Percentiles rank a stretch among this genome's conserved stretches.
phyloP scores from a whole-genome alignment of 495 filamentous ascomycete genomes.

The Xylaria venustula region DNA sequence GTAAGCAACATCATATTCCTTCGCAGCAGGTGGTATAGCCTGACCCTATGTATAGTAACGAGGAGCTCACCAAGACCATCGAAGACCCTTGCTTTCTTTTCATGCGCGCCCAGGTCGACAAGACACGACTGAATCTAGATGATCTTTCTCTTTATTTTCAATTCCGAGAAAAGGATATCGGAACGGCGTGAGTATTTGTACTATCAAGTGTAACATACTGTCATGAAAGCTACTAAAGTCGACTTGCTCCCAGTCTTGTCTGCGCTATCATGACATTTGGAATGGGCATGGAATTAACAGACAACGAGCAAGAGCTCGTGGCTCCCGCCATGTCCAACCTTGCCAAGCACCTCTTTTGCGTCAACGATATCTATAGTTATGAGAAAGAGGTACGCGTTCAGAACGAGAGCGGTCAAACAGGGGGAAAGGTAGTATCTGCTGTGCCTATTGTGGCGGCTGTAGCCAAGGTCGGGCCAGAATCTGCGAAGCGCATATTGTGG shows the following conservation, averaged over 20 bases:
- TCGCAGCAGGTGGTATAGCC: not conserved
- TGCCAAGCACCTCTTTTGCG: no score
- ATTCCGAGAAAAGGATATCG: conserved; percentile 31
- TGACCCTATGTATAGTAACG: conserved; percentile 9
- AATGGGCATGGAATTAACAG: no score
- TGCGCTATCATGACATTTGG: no score
- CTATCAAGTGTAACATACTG: no score
- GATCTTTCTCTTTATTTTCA: conserved; percentile 32
- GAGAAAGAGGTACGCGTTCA: conserved; percentile 32
- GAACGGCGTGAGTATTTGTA: no score
- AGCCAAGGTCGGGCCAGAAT: conserved; percentile 11
- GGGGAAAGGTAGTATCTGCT: conserved; percentile 17
- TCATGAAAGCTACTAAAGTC: no score
- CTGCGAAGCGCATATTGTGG: conserved; percentile 30
- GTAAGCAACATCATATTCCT: not conserved
- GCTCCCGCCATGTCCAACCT: no score
- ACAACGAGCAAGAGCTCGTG: no score
- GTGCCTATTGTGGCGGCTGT: conserved; percentile 24
- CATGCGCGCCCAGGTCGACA: conserved; percentile 35
- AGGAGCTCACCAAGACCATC: conserved; percentile 27
- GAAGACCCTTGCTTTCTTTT: conserved; percentile 27
- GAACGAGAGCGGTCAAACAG: conserved; percentile 24
- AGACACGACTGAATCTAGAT: no score
- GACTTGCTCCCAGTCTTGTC: no score
- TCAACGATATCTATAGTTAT: conserved; percentile 39